phyloP scores from a whole-genome alignment of 129 eudicot species.

The Pseudognaphalium luteoalbum region DNA sequence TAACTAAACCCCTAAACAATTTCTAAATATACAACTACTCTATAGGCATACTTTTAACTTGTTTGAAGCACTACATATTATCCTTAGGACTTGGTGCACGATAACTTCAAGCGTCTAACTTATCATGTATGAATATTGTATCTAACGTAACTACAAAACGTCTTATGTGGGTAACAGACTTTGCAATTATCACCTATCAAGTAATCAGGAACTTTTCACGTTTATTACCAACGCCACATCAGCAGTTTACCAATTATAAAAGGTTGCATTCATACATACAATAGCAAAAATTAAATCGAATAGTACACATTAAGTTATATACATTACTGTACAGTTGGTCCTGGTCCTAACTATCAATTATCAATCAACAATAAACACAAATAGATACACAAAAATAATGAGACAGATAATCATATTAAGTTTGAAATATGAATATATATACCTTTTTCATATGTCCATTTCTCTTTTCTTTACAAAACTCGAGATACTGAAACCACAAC shows the following conservation, averaged over 20 bases:
- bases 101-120: background rate
- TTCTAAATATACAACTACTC: background rate
- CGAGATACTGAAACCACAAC: conserved; percentile 88
- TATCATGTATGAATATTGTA: background rate
- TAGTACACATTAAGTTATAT: background rate
- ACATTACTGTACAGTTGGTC: background rate
- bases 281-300: too few relatives aligned
- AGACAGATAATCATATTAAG: background rate
- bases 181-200: too few relatives aligned
- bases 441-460: conserved; percentile 88
- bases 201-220: too few relatives aligned
- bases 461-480: conserved; percentile 60
- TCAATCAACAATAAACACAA: background rate
- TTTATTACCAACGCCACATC: background rate
- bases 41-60: background rate
- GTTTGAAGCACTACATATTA: background rate
- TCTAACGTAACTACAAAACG: background rate
- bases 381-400: background rate
- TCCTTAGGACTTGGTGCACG: background rate
- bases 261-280: too few relatives aligned
- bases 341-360: background rate
- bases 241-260: background rate
- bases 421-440: background rate
- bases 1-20: background rate
- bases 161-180: too few relatives aligned